These are phyloP conservation scores for Rhazya stricta DNA, from an alignment of 257 asterid genomes.

Conservation along the genomic window DNA sequence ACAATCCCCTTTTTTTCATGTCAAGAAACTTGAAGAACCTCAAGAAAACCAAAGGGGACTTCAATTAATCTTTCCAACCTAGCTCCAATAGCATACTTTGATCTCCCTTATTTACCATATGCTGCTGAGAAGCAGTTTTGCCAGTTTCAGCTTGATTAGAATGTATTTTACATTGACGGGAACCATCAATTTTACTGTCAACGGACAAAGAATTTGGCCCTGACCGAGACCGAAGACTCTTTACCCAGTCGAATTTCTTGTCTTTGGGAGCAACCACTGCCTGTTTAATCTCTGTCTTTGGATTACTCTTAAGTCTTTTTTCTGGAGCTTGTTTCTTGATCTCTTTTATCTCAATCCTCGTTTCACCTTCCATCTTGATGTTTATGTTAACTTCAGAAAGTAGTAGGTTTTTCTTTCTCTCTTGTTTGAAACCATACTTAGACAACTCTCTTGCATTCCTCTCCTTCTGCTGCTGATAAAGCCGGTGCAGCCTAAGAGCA, in stretches of 20 bases:
- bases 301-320: not conserved
- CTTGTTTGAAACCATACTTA: slow-evolving; percentile 2
- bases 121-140: slow-evolving; percentile 2
- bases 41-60: not conserved
- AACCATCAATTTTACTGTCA: slow-evolving; percentile 4
- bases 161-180: not conserved
- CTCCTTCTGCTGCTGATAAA: slow-evolving; percentile 48
- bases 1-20: not conserved
- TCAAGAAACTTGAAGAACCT: not conserved
- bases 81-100: slow-evolving; percentile 15
- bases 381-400: slow-evolving; percentile 55
- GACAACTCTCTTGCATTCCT: slow-evolving; percentile 14
- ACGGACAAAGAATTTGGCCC: slow-evolving; percentile 8
- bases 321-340: slow-evolving; percentile 40
- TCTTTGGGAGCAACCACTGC: not conserved
- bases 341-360: slow-evolving; percentile 51
- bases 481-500: slow-evolving; percentile 52
- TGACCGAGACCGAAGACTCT: slow-evolving; percentile 56
- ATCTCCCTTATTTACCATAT: slow-evolving; percentile 17
- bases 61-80: slow-evolving; percentile 29
- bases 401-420: slow-evolving; percentile 8
- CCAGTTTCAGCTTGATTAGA: not conserved
- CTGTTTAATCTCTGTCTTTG: not conserved
- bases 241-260: slow-evolving; percentile 50
- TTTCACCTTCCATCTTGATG: slow-evolving; percentile 60